These are phyloP conservation scores for Lactarius evosmus DNA, from an alignment of 768 basidiomycete genomes.

Conservation along the genomic window DNA sequence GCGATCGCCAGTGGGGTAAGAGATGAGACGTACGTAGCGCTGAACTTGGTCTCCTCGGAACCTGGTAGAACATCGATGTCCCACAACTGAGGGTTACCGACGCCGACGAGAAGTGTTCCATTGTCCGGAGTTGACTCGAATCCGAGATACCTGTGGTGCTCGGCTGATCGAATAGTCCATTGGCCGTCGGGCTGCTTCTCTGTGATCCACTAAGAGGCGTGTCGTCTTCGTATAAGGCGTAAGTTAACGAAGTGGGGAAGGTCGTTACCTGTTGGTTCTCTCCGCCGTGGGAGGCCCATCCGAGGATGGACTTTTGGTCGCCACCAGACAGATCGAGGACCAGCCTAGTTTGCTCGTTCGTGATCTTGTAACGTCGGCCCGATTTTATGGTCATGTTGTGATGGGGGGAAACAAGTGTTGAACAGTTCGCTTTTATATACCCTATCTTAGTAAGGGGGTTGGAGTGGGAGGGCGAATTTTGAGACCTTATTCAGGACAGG, in stretches of 20 bases:
- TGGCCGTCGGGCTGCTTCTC: background rate
- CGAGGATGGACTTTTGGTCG: background rate
- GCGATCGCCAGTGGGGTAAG: background rate
- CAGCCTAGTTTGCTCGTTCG: background rate
- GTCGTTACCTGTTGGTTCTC: background rate
- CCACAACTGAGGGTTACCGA: background rate
- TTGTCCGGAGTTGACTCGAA: background rate
- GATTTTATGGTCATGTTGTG: background rate
- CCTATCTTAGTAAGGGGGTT: too few species aligned
- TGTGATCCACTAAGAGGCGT: background rate
- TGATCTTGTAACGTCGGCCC: background rate
- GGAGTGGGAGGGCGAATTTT: too few species aligned
- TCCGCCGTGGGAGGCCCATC: background rate
- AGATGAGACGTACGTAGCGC: background rate
- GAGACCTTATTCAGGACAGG: too few species aligned
- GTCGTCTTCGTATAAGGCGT: background rate
- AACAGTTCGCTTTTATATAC: too few species aligned
- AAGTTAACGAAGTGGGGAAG: background rate
- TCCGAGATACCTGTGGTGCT: background rate
- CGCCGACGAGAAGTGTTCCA: background rate
- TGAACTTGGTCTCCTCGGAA: background rate
- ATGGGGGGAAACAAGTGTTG: too few species aligned
- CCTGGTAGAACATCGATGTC: background rate
- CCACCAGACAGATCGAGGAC: background rate
- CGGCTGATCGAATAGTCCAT: background rate